These are phyloP conservation scores for Yarrowia osloensis DNA, from an alignment of 805 yeast species.

Conservation along the genomic window DNA sequence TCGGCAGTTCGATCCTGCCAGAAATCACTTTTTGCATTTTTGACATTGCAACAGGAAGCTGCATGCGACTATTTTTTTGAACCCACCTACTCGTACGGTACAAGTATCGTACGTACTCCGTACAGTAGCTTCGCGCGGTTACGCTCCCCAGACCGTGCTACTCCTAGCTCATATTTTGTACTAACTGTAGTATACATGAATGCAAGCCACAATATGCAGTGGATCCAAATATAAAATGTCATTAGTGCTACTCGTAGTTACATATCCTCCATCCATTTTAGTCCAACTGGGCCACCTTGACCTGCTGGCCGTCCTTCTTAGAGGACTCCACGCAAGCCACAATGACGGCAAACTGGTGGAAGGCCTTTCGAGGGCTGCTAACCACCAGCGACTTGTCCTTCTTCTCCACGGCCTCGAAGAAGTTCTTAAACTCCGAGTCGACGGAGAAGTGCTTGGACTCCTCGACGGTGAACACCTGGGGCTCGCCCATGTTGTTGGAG, in stretches of 20 bases:
- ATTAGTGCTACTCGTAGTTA: no score
- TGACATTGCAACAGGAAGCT: no score
- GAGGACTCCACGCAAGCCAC: slow-evolving; percentile 83
- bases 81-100: no score
- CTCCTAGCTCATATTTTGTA: no score
- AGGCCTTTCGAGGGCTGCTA: slow-evolving; percentile 74
- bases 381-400: slow-evolving; percentile 60
- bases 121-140: no score
- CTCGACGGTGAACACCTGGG: slow-evolving; percentile 39
- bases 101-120: no score
- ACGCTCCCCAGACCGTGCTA: no score
- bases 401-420: slow-evolving; percentile 59
- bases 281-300: slow-evolving; percentile 37
- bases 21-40: slow-evolving; percentile 25
- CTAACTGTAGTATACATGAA: no score
- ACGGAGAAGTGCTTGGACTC: slow-evolving; percentile 36
- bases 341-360: slow-evolving; percentile 89
- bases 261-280: background rate
- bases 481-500: slow-evolving; percentile 33
- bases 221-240: no score
- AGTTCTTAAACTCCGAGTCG: slow-evolving; percentile 55
- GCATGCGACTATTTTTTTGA: no score
- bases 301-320: slow-evolving; percentile 43
- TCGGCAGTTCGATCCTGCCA: slow-evolving; percentile 99
- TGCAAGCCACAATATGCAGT: no score